Evolutionary conservation across 805 yeast species (phyloP).

Genomic region (Metschnikowia lunata): DNA sequence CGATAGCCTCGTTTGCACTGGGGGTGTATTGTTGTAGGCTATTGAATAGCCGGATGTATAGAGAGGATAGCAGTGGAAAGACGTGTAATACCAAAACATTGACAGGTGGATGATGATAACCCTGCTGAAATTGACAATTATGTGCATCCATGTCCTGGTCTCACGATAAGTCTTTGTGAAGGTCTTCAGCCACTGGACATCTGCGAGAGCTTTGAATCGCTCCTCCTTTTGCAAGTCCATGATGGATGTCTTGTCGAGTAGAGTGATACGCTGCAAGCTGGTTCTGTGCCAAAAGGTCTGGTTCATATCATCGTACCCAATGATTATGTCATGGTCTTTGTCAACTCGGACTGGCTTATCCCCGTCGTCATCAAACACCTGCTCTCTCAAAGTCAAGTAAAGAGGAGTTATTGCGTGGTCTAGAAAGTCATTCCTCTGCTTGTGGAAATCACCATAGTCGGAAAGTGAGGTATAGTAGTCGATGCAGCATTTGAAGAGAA

Average conservation of each 20-base stretch:
- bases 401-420: slow-evolving; percentile 74
- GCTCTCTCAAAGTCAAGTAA: slow-evolving; percentile 56
- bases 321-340: slow-evolving; percentile 60
- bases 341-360: slow-evolving; percentile 46
- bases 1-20: slow-evolving; percentile 49
- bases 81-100: slow-evolving; percentile 72
- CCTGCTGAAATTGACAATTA: slow-evolving; percentile 92
- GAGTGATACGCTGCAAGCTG: slow-evolving; percentile 55
- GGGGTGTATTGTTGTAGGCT: slow-evolving; percentile 55
- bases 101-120: slow-evolving; percentile 57
- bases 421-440: slow-evolving; percentile 41
- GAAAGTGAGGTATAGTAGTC: slow-evolving; percentile 56
- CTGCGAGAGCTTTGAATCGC: slow-evolving; percentile 51
- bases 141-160: slow-evolving; percentile 95
- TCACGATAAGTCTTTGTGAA: slow-evolving; percentile 94
- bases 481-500: slow-evolving; percentile 75
- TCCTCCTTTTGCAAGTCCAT: slow-evolving; percentile 52
- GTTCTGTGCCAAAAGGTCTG: slow-evolving; percentile 81
- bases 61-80: slow-evolving; percentile 62
- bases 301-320: slow-evolving; percentile 89
- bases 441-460: slow-evolving; percentile 16
- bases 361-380: slow-evolving; percentile 43
- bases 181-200: slow-evolving; percentile 61
- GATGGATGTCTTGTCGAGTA: slow-evolving; percentile 42
- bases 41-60: slow-evolving; percentile 58